phyloP scores from a whole-genome alignment of 257 asterid species.

The Solanum stenotomum region DNA sequence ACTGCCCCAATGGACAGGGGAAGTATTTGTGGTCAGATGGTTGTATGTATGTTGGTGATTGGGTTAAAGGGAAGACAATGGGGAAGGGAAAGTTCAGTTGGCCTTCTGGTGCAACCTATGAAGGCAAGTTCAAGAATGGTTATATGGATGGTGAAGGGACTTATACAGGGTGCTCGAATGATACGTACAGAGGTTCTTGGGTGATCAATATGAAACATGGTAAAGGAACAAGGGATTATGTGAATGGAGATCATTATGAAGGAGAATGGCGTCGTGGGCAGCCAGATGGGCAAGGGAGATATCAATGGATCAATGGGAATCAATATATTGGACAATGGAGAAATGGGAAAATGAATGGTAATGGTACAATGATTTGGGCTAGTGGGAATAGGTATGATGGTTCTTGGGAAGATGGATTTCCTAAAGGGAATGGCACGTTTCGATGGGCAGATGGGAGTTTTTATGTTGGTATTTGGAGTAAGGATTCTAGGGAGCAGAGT shows the following conservation, averaged over 20 bases:
- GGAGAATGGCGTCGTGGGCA: conserved; percentile 66
- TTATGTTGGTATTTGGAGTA: conserved; percentile 80
- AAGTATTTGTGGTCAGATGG: conserved; percentile 83
- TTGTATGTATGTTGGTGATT: conserved; percentile 84
- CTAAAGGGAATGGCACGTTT: conserved; percentile 71
- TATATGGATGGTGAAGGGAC: conserved; percentile 83
- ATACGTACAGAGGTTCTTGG: conserved; percentile 68
- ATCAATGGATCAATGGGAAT: conserved; percentile 69
- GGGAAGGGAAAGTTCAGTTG: conserved; percentile 86
- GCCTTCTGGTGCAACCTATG: conserved; percentile 88
- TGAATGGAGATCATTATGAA: conserved; percentile 64
- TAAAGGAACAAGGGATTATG: conserved; percentile 43
- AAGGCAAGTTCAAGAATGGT: conserved; percentile 76
- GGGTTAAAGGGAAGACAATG: conserved; percentile 52
- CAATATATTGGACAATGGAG: conserved; percentile 77
- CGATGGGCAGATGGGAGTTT: conserved; percentile 80
- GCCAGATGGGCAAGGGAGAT: conserved; percentile 74
- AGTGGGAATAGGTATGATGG: conserved; percentile 76
- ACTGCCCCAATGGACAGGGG: conserved; percentile 61
- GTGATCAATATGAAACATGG: conserved; percentile 62
- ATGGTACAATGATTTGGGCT: conserved; percentile 67
- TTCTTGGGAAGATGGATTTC: conserved; percentile 68
- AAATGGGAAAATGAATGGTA: conserved; percentile 63
- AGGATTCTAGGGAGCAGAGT: conserved; percentile 50
- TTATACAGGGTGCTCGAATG: conserved; percentile 53